phyloP scores from a whole-genome alignment of 352 stramenopile genomes.

The Phytopythium montanum region DNA sequence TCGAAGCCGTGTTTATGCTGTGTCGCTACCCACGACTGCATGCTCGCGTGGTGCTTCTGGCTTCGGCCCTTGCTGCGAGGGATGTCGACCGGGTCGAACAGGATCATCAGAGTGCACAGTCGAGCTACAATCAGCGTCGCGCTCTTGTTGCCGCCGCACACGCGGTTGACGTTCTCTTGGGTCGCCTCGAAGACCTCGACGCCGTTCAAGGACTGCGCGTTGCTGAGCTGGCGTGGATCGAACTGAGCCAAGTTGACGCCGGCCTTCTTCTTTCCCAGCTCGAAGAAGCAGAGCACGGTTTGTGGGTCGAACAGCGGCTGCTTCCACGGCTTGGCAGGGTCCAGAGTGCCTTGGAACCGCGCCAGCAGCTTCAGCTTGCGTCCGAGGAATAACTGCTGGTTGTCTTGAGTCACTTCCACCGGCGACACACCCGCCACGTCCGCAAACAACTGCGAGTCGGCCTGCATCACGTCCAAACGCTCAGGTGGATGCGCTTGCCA shows the following conservation, averaged over 20 bases:
- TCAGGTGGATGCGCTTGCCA: not conserved
- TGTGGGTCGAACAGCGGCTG: conserved; percentile 35
- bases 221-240: conserved; percentile 36
- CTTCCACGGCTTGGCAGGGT: conserved; percentile 21
- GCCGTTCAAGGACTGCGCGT: conserved; percentile 16
- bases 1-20: conserved; percentile 51
- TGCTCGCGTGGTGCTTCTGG: conserved; percentile 3
- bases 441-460: not conserved
- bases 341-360: conserved; percentile 31
- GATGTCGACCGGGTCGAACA: conserved; percentile 23
- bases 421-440: not conserved
- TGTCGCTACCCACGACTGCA: conserved; percentile 30
- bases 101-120: conserved; percentile 25
- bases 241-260: conserved; percentile 28
- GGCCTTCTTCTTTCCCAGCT: conserved; percentile 18
- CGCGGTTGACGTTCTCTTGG: conserved; percentile 21
- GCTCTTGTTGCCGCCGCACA: conserved; percentile 7
- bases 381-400: conserved; percentile 19
- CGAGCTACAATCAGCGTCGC: conserved; percentile 29
- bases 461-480: not conserved
- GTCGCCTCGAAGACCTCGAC: conserved; percentile 44
- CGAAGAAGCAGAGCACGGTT: conserved; percentile 27
- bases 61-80: conserved; percentile 24
- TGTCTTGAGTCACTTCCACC: not conserved
- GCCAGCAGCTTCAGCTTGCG: conserved; percentile 46